Base-by-base conservation (phyloP, 2,329 filamentous ascomycete genomes). In the Purpureocillium takamizusanense region DNA sequence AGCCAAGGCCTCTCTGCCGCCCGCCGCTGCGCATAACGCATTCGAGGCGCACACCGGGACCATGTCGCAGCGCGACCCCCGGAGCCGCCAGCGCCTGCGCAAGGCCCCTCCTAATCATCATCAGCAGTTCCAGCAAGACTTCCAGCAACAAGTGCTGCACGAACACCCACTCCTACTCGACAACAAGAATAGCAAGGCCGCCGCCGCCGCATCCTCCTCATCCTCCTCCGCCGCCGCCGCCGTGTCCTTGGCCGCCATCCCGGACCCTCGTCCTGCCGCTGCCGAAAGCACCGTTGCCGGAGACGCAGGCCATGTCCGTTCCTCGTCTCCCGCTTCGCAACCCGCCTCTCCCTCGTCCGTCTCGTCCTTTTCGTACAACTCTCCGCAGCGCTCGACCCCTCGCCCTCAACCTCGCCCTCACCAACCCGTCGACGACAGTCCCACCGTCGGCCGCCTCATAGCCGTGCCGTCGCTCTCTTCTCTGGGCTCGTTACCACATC, bases 31-130 rank as follows among this genome's bases (percentile, higher is more conserved):
- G 21, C 21, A 25, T 25, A 25, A 25, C 10, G 10, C 21, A 5
- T 25, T 5, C 5, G 6, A 5, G 34, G 31, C 37, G 45, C 43
- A 46, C 42, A 43, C 40, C 40, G 30, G 57, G 58, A 67, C 61
- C 63, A 72, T 73, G 69, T 70, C 69, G 61, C 70, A 72, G 61
- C 65, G 66, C 63, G 62, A 63, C 57, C 61, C 62, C 60, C 66
- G 63, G 57, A 59, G 57, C 56, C 60, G 61, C 53, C 58, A 67
- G 29, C 35, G 53, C 61, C 55, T 56, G 55, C 54, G 53, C 37
- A 29, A 30, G 40, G 40, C 23, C 28, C 40, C 21, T 25, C 21
- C 21, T 10, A 5, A 25, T 25, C 21, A 25, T 12, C 28, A 30
- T 6, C 28, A 30, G n/a, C 11, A 30, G 18, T 36, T 41, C 18